Percentiles rank a stretch among this genome's conserved stretches.
These are phyloP conservation scores for Calcarisporium arbuscula DNA, from an alignment of 2,329 filamentous ascomycete species.

Conservation along the genomic window DNA sequence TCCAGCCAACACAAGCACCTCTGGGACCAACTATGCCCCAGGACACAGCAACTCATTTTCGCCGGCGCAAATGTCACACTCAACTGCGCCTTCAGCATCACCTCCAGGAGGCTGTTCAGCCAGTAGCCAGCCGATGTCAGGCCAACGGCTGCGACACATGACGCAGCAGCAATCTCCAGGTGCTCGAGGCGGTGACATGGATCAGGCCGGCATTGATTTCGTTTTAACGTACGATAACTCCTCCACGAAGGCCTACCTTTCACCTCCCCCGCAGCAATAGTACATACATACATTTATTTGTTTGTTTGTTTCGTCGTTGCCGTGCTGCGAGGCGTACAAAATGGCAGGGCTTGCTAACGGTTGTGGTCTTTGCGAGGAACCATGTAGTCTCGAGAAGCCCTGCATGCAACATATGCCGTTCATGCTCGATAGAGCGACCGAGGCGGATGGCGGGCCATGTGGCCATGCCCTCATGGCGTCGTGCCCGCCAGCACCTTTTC, in stretches of 20 bases:
- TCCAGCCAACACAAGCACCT: constrained; percentile 50
- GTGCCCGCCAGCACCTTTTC: constrained; percentile 66
- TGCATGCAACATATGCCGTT: constrained; percentile 89
- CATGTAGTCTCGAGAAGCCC: constrained; percentile 75
- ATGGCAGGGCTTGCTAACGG: constrained; percentile 35
- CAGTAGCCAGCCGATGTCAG: constrained; percentile 20
- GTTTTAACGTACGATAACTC: constrained; percentile 75
- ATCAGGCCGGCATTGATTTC: constrained; percentile 83
- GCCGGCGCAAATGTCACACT: constrained; percentile 39
- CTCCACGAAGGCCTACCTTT: constrained; percentile 59
- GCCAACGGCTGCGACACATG: constrained; percentile 23
- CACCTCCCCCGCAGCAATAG: constrained; percentile 53
- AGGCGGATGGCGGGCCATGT: constrained; percentile 62
- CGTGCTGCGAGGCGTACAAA: constrained; percentile 9
- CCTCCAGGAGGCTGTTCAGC: constrained; percentile 20
- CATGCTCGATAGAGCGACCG: constrained; percentile 55
- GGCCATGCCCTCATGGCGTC: constrained; percentile 93
- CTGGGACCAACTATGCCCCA: constrained; percentile 51
- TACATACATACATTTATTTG: too few relatives aligned
- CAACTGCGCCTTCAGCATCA: constrained; percentile 32
- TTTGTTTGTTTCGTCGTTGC: constrained; percentile 5
- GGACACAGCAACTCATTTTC: constrained; percentile 40
- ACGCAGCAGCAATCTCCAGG: constrained; percentile 20
- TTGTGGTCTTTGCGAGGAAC: constrained; percentile 28
- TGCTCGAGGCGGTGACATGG: constrained; percentile 56